Percentiles rank a stretch among this genome's conserved stretches.
These are phyloP conservation scores for Sungouiozyma ichnusensis DNA, from an alignment of 805 yeast genomes.

Conservation along the genomic window DNA sequence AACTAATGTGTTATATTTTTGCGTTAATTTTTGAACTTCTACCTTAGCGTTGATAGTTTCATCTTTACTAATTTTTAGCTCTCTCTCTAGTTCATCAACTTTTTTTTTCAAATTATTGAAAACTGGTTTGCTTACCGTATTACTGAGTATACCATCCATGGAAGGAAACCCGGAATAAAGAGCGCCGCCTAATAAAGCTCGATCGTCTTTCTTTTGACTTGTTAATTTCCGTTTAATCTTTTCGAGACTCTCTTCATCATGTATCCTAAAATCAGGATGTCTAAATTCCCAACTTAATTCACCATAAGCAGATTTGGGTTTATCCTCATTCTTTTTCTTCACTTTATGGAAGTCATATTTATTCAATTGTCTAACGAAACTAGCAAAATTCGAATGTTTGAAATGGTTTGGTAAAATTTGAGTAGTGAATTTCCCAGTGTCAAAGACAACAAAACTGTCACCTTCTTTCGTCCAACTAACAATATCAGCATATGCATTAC, in stretches of 20 bases:
- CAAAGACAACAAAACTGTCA: constrained; percentile 77
- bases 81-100: constrained; percentile 27
- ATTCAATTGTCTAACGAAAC: constrained; percentile 90
- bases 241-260: constrained; percentile 70
- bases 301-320: constrained; percentile 45
- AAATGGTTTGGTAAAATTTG: constrained; percentile 85
- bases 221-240: constrained; percentile 81
- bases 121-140: constrained; percentile 18
- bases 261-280: constrained; percentile 76
- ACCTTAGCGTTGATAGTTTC: constrained; percentile 18
- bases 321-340: constrained; percentile 57
- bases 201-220: constrained; percentile 35
- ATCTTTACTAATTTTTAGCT: constrained; percentile 15
- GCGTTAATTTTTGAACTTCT: constrained; percentile 36
- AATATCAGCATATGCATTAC: constrained; percentile 58
- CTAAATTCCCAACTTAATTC: constrained; percentile 90
- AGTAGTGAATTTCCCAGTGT: constrained; percentile 83
- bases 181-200: constrained; percentile 14
- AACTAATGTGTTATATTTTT: constrained; percentile 54
- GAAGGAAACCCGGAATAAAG: constrained; percentile 17
- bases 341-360: constrained; percentile 97
- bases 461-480: constrained; percentile 86
- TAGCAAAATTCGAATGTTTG: constrained; percentile 89
- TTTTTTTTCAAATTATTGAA: constrained; percentile 26
- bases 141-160: constrained; percentile 13